A percentile compares a stretch with the other conserved stretches of the same genome.
Evolutionary conservation across 805 yeast species (phyloP).

Genomic region (Metschnikowia cerradonensis): DNA sequence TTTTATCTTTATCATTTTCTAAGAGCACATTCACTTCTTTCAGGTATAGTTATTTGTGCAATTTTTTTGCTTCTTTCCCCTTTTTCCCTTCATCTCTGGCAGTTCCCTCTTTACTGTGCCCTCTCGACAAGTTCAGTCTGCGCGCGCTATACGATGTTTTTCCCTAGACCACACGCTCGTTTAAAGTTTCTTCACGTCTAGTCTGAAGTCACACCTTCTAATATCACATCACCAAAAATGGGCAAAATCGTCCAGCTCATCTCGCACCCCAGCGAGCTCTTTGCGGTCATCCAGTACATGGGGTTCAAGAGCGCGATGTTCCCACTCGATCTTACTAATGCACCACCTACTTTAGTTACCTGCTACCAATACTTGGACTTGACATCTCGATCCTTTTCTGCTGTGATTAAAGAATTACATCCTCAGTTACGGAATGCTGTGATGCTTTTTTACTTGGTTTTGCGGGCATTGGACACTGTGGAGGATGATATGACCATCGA

Average conservation of each 20-base stretch:
- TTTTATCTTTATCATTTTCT: too few relatives aligned
- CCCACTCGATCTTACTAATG: conserved; percentile 40
- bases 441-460: conserved; percentile 77
- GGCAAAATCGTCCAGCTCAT: conserved; percentile 57
- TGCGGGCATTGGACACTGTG: conserved; percentile 90
- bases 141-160: conserved; percentile 4
- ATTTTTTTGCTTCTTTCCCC: too few relatives aligned
- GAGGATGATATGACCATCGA: conserved; percentile 94
- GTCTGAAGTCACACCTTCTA: background rate
- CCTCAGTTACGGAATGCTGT: conserved; percentile 83
- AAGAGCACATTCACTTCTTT: too few relatives aligned
- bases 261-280: conserved; percentile 68
- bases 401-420: conserved; percentile 85
- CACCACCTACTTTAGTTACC: conserved; percentile 35
- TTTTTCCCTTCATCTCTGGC: too few relatives aligned
- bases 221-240: conserved; percentile 32
- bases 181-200: background rate
- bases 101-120: too few relatives aligned
- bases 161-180: background rate
- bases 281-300: conserved; percentile 60
- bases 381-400: conserved; percentile 91
- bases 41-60: too few relatives aligned
- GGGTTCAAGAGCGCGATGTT: conserved; percentile 49
- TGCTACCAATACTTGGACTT: conserved; percentile 64
- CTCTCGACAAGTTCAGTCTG: background rate